Base-by-base conservation (phyloP, 495 filamentous ascomycete species). In the Aspergillus ellipticus region DNA sequence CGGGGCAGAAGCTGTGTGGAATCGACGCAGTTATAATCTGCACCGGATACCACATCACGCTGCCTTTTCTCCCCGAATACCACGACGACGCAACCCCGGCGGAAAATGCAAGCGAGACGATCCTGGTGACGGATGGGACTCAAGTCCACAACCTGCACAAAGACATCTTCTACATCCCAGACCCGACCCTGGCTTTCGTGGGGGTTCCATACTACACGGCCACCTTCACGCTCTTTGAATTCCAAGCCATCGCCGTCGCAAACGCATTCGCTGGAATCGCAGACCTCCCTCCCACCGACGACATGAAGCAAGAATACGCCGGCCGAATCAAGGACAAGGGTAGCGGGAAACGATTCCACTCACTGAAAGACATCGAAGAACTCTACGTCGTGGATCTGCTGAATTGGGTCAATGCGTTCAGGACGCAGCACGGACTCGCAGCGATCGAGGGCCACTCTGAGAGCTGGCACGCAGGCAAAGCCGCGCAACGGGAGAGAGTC, bases 141-240 rank as follows among this genome's bases (percentile, higher is more conserved):
- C 84, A 83, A 61, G 62, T 84, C n/a, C 84, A 88, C 62, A 88
- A 89, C 59, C 58, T 88, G 4, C 80, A 87, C 66, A 79, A 80
- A 39, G 84, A 88, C 56, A 80, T 87, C 3, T 87, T 87, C 61
- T 88, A 85, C 59, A 87, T 87, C 42, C 75, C 78, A 0, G 83
- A 87, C 51, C 83, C 85, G 0, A 79, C 82, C 0, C 61, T 88
- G 13, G 75, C 75, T 0, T 86, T 88, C 58, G 69, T 88, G 7
- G 85, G 85, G 0, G 73, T 85, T 0, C 79, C 84, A 0, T 83
- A 82, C 62, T 78, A 84, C 43, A 80, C 79, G 0, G 82, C 82
- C 0, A 84, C 83, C 0, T 88, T 87, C 54, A 80, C 83, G 0
- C 69, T 86, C 7, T 86, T 85, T 49, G 85, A 88, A 57, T 84